Conservation (phyloP, 495 filamentous ascomycete species). For the Penicillium paxilli region DNA sequence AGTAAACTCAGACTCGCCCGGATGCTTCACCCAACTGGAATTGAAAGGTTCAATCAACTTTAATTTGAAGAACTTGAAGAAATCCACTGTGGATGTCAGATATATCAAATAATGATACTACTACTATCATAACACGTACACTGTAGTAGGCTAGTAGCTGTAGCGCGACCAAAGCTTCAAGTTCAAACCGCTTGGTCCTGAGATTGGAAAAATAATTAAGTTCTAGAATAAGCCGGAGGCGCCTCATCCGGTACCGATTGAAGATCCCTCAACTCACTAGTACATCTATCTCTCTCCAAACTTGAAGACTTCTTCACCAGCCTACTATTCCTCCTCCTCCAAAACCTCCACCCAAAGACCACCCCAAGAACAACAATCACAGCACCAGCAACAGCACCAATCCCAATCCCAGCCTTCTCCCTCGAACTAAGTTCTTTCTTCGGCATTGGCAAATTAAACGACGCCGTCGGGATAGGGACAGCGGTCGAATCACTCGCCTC, state of each 20-base stretch:
- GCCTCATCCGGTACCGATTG: not conserved
- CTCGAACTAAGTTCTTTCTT: conserved; percentile 2
- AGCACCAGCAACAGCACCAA: conserved; percentile 1
- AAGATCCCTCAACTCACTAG: not conserved
- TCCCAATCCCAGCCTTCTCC: conserved; percentile 3
- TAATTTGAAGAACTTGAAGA: no score
- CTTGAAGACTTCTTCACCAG: no score
- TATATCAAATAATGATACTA: no score
- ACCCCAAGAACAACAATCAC: not conserved
- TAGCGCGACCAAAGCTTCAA: no score
- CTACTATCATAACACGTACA: no score
- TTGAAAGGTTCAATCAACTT: no score
- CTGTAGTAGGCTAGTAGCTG: no score
- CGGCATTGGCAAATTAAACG: conserved; percentile 1
- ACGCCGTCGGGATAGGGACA: conserved; percentile 12
- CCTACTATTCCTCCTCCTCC: not conserved
- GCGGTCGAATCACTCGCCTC: conserved; percentile 7
- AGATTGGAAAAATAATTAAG: no score
- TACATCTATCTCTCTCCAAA: not conserved
- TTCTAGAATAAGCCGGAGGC: not conserved
- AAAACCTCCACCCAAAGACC: not conserved
- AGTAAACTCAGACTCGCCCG: no score
- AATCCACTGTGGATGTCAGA: no score
- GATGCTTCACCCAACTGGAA: no score
- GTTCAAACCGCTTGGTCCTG: no score